Evolutionary conservation across 1,284 basidiomycete species (phyloP).

Genomic region (Cystobasidiaceae sp.): DNA sequence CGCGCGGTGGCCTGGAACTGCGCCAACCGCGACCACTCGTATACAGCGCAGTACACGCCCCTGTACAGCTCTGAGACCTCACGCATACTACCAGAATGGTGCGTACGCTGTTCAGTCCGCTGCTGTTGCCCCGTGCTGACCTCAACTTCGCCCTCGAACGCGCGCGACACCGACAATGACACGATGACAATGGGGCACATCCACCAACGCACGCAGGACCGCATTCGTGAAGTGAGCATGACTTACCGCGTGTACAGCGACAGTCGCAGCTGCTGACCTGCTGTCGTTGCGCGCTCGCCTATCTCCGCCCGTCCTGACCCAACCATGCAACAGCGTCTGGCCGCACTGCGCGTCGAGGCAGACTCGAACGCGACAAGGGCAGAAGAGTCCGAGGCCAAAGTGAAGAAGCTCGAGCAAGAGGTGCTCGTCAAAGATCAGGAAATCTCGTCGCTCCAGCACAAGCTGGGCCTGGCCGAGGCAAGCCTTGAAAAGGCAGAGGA

Average conservation of each 20-base stretch:
- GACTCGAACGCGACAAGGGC: slow-evolving; percentile 73
- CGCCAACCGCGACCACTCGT: no score
- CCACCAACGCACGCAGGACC: slow-evolving; percentile 13
- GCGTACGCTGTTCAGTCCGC: no score
- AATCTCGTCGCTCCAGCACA: slow-evolving; percentile 75
- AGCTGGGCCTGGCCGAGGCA: slow-evolving; percentile 62
- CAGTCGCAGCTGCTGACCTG: not conserved
- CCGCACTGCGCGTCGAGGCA: slow-evolving; percentile 73
- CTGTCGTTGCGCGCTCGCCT: not conserved
- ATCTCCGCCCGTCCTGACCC: not conserved
- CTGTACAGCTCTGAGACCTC: not conserved
- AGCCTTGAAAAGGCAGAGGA: slow-evolving; percentile 72
- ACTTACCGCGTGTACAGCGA: not conserved
- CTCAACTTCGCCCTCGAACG: not conserved
- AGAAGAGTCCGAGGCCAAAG: slow-evolving; percentile 75
- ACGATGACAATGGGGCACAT: no score
- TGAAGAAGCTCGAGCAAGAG: slow-evolving; percentile 64
- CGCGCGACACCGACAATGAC: not conserved
- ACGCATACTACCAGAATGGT: not conserved
- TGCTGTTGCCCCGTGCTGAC: not conserved
- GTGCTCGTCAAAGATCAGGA: slow-evolving; percentile 83
- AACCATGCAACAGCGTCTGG: slow-evolving; percentile 52
- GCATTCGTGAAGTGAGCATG: slow-evolving; percentile 25
- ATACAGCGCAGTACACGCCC: not conserved
- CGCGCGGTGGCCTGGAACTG: no score